A percentile compares a stretch with the other conserved stretches of the same genome.
Evolutionary conservation across 2,329 filamentous ascomycete genomes (phyloP).

Genomic region (Fusarium piperis): DNA sequence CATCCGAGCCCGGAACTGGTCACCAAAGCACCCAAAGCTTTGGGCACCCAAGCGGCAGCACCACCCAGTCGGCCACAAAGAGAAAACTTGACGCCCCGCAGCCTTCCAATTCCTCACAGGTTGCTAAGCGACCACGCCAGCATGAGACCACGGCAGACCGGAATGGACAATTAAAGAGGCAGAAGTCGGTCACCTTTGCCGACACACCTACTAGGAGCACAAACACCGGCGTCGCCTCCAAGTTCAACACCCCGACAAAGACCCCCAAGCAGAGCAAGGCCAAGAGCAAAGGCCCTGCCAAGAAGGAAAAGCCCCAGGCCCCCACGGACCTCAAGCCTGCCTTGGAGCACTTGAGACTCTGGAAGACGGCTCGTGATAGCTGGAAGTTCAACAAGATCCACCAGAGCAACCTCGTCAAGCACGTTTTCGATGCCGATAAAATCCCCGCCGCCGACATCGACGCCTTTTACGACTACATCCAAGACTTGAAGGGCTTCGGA

Average conservation of each 20-base stretch:
- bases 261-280: constrained; percentile 44
- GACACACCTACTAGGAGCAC: constrained; percentile 51
- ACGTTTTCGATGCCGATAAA: constrained; percentile 76
- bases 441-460: constrained; percentile 76
- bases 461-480: constrained; percentile 79
- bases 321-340: constrained; percentile 67
- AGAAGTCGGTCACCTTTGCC: constrained; percentile 62
- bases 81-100: constrained; percentile 52
- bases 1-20: constrained; percentile 45
- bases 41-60: constrained; percentile 53
- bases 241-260: constrained; percentile 48
- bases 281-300: constrained; percentile 50
- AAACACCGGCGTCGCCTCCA: constrained; percentile 36
- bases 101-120: constrained; percentile 43
- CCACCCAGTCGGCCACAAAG: constrained; percentile 50
- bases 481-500: constrained; percentile 79
- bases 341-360: constrained; percentile 80
- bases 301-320: constrained; percentile 52
- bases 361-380: constrained; percentile 72
- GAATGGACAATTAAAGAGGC: constrained; percentile 48
- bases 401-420: constrained; percentile 85
- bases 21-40: constrained; percentile 48
- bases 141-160: constrained; percentile 39
- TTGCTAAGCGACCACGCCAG: constrained; percentile 49
- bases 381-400: constrained; percentile 99